Percentiles rank a stretch among this genome's conserved stretches.
phyloP scores from a whole-genome alignment of 331 rosid species.

The Acacia concinna region DNA sequence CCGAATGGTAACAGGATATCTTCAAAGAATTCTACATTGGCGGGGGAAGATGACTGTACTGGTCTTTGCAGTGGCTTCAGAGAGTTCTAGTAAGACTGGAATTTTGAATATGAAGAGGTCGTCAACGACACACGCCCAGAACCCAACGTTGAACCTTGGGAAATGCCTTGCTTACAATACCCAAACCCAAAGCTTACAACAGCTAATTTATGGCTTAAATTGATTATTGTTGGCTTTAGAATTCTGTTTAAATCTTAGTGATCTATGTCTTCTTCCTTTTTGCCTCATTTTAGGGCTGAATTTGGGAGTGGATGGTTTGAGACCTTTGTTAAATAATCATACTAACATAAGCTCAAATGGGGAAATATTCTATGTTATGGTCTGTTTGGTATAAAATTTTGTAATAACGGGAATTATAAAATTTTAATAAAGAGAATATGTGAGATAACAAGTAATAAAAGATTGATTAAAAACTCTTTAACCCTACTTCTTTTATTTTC shows the following conservation, averaged over 20 bases:
- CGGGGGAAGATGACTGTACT: conserved; percentile 72
- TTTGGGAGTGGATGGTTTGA: conserved; percentile 99
- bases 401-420: too few species aligned
- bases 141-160: conserved; percentile 66
- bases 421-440: too few species aligned
- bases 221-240: conserved; percentile 23
- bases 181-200: conserved; percentile 77
- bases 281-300: conserved; percentile 62
- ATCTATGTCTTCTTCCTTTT: conserved; percentile 25
- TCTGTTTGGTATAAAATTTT: too few species aligned
- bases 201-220: conserved; percentile 51
- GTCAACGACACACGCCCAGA: conserved; percentile 65
- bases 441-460: too few species aligned
- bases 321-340: conserved; percentile 87
- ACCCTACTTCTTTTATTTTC: too few species aligned
- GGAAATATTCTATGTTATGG: conserved; percentile 88
- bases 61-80: conserved; percentile 83
- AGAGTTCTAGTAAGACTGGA: conserved; percentile 52
- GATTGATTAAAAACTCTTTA: too few species aligned
- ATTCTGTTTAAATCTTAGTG: conserved; percentile 28
- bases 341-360: conserved; percentile 92
- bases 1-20: conserved; percentile 58
- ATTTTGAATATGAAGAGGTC: conserved; percentile 50
- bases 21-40: conserved; percentile 74
- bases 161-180: conserved; percentile 69